Conservation (phyloP, 345 rosid genomes). For the Gossypium thurberi region DNA sequence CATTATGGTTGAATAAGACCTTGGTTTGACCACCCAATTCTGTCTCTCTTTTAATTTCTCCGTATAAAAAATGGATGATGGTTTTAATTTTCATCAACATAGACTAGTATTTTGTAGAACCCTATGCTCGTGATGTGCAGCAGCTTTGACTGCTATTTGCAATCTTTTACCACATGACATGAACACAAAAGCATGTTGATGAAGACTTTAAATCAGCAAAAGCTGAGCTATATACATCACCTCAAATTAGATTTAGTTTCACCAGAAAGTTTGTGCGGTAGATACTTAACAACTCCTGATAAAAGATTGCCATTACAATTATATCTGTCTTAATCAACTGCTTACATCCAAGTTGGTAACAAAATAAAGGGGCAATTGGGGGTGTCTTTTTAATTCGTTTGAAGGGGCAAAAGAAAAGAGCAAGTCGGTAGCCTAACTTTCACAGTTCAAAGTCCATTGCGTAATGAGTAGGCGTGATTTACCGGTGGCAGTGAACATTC, state of each 20-base stretch:
- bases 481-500: not conserved
- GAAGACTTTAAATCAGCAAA: not conserved
- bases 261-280: not conserved
- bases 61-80: not conserved
- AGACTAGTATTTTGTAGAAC: not conserved
- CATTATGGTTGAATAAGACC: not conserved
- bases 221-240: not conserved
- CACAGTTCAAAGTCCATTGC: not conserved
- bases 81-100: not conserved
- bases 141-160: slow-evolving; percentile 8
- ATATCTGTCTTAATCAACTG: not conserved
- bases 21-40: not conserved
- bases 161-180: not conserved
- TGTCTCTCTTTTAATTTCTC: not conserved
- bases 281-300: not conserved
- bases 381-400: not conserved
- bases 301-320: not conserved
- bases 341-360: not conserved
- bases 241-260: not conserved
- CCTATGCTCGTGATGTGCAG: not conserved
- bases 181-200: not conserved
- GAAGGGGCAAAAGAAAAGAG: not conserved
- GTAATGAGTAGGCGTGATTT: slow-evolving; percentile 11
- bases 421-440: slow-evolving; percentile 11
- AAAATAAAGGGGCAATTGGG: not conserved